Evolutionary conservation across 225 moss, liverwort and hornwort genomes (phyloP), one percentile per base, ranked within the genome.

Genomic region (Ulota crispa): DNA sequence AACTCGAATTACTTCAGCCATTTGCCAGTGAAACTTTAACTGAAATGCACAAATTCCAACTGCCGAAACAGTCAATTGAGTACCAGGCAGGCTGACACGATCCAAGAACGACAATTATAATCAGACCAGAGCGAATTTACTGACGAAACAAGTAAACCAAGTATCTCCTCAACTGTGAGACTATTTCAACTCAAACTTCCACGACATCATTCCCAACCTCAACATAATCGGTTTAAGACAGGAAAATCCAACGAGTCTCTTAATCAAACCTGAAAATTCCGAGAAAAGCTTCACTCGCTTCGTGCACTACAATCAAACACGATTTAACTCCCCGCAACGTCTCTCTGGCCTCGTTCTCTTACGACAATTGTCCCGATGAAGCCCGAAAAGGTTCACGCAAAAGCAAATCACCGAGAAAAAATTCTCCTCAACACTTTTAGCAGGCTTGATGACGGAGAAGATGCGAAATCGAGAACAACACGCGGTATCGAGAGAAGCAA

Each of bases 31-130:
- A n/a, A 18, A 42, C n/a, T 70, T 15, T 31, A 64, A 70, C 64
- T 62, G 18, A 77, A 75, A 52, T 53, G 53, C 70, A 64, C 41
- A 19, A 83, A 83, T 83, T 64, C 70, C 77, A 83, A 77, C 83
- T 63, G 54, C 64, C 39, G n/a, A n/a, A 28, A 70, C 52, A 62
- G 21, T 52, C 28, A 77, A 77, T 77, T 54, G 30, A 37, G 45
- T 30, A 54, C 47, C 60, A 68, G 13, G 31, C 30, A 81, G 41
- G 65, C 24, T 30, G 55, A 11, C 31, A 28, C 30, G 50, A 76
- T 70, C 47, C 52, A 76, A 26, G 23, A 13, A 50, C 28, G 27
- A 14, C 11, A 60, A 76, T 76, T 61, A 52, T 62, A 50, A 70
- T 26, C 69, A 36, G 26, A 59, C 2, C 4, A 37, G 60, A 27